Base-by-base conservation (phyloP, 257 asterid species). In the Buddleja alternifolia region DNA sequence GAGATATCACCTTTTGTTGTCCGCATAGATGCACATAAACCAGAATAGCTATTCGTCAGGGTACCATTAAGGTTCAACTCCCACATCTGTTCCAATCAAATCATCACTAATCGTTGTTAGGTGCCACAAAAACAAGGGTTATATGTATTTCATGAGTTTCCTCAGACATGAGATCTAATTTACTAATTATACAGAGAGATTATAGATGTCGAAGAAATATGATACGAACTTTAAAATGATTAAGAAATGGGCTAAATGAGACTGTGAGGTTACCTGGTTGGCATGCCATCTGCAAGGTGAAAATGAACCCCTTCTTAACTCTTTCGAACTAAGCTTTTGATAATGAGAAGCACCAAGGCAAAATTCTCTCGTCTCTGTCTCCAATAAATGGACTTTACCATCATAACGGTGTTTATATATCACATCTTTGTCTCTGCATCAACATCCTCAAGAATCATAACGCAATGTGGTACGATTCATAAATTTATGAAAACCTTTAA, bases 331-430 rank as follows among this genome's bases (percentile, higher is more conserved):
- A 24, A 83, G 83, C 83, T 77, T 94, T 59, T 60, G 78, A 77
- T 76, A 74, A 46, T 87, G 67, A 69, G 97, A 83, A 47, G 93
- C 96, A 61, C 86, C 81, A 37, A 94, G 85, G 78, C 99, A 94
- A 66, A 75, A 56, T 17, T 76, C 89, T 0, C 68, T 77, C 57
- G 39, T 81, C 71, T 78, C 74, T 10, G 81, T 78, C 71, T 80
- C 84, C 59, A 77, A 46, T 69, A 90, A 81, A 67, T 83, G 96
- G 67, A 80, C 71, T 71, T 79, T 84, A 47, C 80, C 84, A 15
- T 74, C 71, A 71, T 73, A 61, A 20, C 39, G 67, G 15, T 46
- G 61, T 24, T 57, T 60, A 67, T 75, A 29, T 14, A 66, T 24
- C 85, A 34, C 23, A 11, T 74, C 77, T 51, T 81, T 86, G 55